These are phyloP conservation scores for Prunus yedoensis DNA, from an alignment of 331 rosid species.

Conservation along the genomic window DNA sequence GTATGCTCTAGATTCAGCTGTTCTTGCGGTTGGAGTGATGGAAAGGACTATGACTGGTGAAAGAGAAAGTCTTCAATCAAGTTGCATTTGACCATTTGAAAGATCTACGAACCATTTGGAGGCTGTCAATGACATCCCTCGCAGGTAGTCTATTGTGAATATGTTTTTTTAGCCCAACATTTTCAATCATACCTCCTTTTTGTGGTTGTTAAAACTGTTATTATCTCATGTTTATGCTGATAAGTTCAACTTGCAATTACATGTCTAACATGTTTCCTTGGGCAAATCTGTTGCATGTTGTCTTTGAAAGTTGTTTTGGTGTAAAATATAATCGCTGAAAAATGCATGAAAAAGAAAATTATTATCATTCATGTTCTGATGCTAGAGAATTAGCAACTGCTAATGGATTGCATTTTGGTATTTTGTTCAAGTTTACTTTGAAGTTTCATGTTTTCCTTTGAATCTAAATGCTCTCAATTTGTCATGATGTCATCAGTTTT, in stretches of 20 bases:
- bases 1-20: slow-evolving; percentile 83
- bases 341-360: not conserved
- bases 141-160: slow-evolving; percentile 57
- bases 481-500: slow-evolving; percentile 8
- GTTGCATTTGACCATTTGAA: slow-evolving; percentile 67
- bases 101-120: slow-evolving; percentile 84
- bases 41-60: slow-evolving; percentile 52
- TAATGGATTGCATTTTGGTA: not conserved
- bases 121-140: slow-evolving; percentile 72
- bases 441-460: slow-evolving; percentile 2
- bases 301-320: slow-evolving; percentile 9
- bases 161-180: slow-evolving; percentile 15
- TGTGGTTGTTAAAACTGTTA: slow-evolving; percentile 20
- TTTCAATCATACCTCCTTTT: slow-evolving; percentile 25
- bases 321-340: not conserved
- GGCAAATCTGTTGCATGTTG: slow-evolving; percentile 6
- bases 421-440: not conserved
- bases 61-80: slow-evolving; percentile 47
- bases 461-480: slow-evolving; percentile 12
- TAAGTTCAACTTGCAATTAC: slow-evolving; percentile 14
- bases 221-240: slow-evolving; percentile 27
- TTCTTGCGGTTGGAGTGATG: slow-evolving; percentile 91
- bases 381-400: not conserved
- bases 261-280: slow-evolving; percentile 10
- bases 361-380: not conserved